Base-by-base conservation (phyloP, 73 alveolate species). In the Uronychia setigera region DNA sequence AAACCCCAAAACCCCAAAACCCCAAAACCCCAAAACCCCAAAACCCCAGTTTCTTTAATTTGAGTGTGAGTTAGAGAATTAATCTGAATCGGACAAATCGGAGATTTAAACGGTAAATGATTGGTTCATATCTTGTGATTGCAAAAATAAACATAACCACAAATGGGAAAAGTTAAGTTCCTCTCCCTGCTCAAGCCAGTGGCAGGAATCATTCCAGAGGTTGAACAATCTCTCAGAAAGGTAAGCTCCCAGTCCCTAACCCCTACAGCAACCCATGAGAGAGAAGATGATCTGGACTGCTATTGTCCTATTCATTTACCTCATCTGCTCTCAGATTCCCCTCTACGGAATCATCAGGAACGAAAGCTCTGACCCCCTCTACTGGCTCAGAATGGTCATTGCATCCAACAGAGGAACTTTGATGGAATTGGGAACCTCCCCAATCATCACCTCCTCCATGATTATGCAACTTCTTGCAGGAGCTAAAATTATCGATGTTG, bases 341-440 rank as follows among this genome's bases (percentile, higher is more conserved):
- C 97, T 99, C 80, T 99, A 97, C 90, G 99, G 99, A 74, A 97
- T 99, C 81, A 84, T 88, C 86, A 89, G 88, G 82, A 81, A 94
- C 35, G 94, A 95, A 59, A 99, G 98, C 80, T 96, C 99, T 74
- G 99, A 98, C 88, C 99, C 99, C 30, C 95, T 98, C 91, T 97
- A 98, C 93, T 96, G 99, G 99, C 88, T 98, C 58, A 97, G 99
- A 94, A 99, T 98, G 84, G 98, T 98, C 89, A 94, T 98, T 88
- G 99, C 99, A 59, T 98, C 99, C 30, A 98, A 98, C 92, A 96
- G 99, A 94, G 99, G 99, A 75, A 97, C 99, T 14, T 94, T 98
- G 77, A 98, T 98, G 99, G 99, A 98, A 95, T 94, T 96, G 75
- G 99, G 99, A 80, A 98, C 98, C 74, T 93, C 98, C 34, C 99